These are phyloP conservation scores for Torulaspora globosa DNA, from an alignment of 1,139 yeast species.

Conservation along the genomic window DNA sequence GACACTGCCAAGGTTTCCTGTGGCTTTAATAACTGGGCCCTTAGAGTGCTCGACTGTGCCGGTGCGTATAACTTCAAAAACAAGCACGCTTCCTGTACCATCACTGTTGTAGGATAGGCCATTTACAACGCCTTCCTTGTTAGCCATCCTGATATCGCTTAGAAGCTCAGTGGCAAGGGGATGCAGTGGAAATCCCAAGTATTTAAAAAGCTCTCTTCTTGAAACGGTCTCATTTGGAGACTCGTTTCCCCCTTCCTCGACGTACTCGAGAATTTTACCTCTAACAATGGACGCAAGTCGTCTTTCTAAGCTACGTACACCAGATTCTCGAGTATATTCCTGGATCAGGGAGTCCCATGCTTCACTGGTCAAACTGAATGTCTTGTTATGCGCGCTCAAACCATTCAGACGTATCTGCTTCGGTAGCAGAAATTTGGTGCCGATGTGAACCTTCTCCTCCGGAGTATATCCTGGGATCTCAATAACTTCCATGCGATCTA, in stretches of 20 bases:
- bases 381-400: constrained; percentile 40
- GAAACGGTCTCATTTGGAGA: constrained; percentile 40
- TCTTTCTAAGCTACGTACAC: constrained; percentile 77
- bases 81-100: constrained; percentile 80
- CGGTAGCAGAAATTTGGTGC: constrained; percentile 68
- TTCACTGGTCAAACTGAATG: constrained; percentile 43
- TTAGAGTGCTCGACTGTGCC: constrained; percentile 15
- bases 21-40: constrained; percentile 48
- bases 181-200: constrained; percentile 48
- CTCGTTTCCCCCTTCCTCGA: constrained; percentile 36
- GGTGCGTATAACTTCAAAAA: constrained; percentile 70
- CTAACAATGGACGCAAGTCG: constrained; percentile 70
- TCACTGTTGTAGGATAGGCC: constrained; percentile 86
- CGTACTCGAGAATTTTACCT: constrained; percentile 74
- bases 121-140: constrained; percentile 72
- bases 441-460: constrained; percentile 73
- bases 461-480: constrained; percentile 78
- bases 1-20: constrained; percentile 83
- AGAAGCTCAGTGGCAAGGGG: constrained; percentile 36
- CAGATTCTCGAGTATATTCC: constrained; percentile 81
- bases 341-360: constrained; percentile 60
- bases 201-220: constrained; percentile 46
- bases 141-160: constrained; percentile 36
- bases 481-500: constrained; percentile 84
- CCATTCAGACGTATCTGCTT: constrained; percentile 74